phyloP scores from a whole-genome alignment of 257 asterid genomes.

The Ilex asprella region DNA sequence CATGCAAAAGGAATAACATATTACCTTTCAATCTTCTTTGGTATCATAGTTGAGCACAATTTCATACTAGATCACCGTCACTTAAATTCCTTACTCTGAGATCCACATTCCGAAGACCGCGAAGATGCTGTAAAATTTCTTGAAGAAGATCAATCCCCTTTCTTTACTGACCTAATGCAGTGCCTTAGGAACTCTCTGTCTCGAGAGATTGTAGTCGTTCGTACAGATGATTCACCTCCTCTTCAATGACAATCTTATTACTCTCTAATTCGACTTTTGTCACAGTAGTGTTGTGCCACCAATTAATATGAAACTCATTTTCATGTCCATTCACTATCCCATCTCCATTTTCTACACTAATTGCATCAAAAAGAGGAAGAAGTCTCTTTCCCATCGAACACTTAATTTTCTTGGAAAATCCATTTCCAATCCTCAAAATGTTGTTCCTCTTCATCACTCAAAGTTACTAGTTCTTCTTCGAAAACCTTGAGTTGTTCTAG shows the following conservation, averaged over 20 bases:
- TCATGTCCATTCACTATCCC: constrained; percentile 21
- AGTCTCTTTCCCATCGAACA: constrained; percentile 61
- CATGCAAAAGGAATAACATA: constrained; percentile 1
- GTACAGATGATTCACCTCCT: constrained; percentile 81
- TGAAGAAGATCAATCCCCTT: constrained; percentile 92
- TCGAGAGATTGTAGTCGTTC: constrained; percentile 90
- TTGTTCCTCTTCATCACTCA: constrained; percentile 44
- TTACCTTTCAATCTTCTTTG: constrained; percentile 22
- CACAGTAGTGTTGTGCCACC: constrained; percentile 29
- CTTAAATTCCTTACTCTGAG: constrained; percentile 48
- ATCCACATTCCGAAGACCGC: constrained; percentile 67
- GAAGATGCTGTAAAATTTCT: constrained; percentile 79
- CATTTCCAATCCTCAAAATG: constrained; percentile 50
- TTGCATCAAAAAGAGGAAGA: constrained; percentile 86
- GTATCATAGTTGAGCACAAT: constrained; percentile 1
- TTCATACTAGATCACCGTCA: constrained; percentile 30
- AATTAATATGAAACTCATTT: constrained; percentile 29
- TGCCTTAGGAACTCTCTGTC: constrained; percentile 91
- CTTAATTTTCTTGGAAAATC: constrained; percentile 34
- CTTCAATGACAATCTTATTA: constrained; percentile 58
- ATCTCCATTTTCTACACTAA: constrained; percentile 42
- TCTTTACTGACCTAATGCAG: constrained; percentile 74
- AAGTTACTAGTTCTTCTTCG: constrained; percentile 67
- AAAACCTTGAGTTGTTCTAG: constrained; percentile 79
- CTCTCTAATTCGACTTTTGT: constrained; percentile 30